These are phyloP conservation scores for Syzygium oleosum DNA, from an alignment of 345 rosid genomes.

Conservation along the genomic window DNA sequence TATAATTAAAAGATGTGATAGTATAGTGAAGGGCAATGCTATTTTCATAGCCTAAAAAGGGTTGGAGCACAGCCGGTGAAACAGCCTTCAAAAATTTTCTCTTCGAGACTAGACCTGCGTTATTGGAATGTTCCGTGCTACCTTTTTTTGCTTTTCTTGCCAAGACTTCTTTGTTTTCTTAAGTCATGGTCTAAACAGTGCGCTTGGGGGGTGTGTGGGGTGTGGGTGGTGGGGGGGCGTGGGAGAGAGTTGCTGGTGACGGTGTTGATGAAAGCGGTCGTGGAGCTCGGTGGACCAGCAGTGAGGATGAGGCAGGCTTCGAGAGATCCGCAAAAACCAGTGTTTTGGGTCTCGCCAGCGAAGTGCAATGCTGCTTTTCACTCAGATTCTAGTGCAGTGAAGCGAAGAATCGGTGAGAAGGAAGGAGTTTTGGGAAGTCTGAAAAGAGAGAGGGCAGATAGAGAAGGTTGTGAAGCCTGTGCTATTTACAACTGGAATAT, in stretches of 20 bases:
- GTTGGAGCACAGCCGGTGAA: background rate
- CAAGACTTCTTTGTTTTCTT: background rate
- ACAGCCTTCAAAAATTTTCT: background rate
- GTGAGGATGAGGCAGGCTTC: background rate
- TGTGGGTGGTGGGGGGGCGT: accelerated
- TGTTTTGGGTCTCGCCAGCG: background rate
- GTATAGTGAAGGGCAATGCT: background rate
- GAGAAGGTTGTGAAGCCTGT: background rate
- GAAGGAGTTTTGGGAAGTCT: background rate
- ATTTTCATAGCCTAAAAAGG: background rate
- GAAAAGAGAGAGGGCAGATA: background rate
- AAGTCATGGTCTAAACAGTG: background rate
- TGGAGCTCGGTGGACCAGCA: background rate
- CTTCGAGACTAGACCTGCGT: background rate
- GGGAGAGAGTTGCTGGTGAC: background rate
- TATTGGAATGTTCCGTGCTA: background rate
- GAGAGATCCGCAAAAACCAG: background rate
- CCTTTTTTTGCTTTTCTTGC: background rate
- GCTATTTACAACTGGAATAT: background rate
- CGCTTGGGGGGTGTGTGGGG: background rate
- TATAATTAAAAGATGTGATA: background rate
- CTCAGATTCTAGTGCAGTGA: background rate
- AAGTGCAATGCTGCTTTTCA: background rate
- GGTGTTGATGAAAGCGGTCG: too few relatives aligned
- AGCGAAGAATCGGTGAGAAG: background rate